Base-by-base conservation (phyloP, 2,329 filamentous ascomycete genomes). In the Hortaea sp. region DNA sequence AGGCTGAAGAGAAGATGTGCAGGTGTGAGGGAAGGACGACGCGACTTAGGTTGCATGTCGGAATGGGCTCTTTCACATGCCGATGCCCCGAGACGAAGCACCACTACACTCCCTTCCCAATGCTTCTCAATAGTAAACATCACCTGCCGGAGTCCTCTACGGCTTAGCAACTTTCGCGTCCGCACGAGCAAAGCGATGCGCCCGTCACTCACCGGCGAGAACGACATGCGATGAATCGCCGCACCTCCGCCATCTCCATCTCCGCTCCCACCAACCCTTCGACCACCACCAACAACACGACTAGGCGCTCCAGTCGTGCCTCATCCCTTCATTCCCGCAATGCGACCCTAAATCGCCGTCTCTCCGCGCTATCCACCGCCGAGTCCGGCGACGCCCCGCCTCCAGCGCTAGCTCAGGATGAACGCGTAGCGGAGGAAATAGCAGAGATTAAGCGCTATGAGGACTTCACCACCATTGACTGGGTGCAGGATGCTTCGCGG, bases 401-500 rank as follows among this genome's bases (percentile, higher is more conserved):
- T 12, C 69, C 69, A 49, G 69, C 72, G 42, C 68, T 72, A 7
- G 73, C 72, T 29, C 79, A 75, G 46, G 79, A 85, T 59, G 78
- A 82, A 50, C 79, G 83, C 52, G 87, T 94, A 55, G 85, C 88
- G 50, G 89, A 97, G 62, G 92, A 98, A 70, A 95, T 98, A 62
- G 89, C 85, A 28, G 85, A 95, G 72, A 97, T 98, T 64, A 95
- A 95, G 70, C 79, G 90, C 70, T 98, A 98, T 69, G 92, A 80
- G 77, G 92, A 98, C 69, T 98, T 98, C 64, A 95, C 89, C 5
- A 98, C 92, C 1, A 92, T 92, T 77, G 92, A 98, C 68, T 98
- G 92, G 92, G 90, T 98, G 0, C 90, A 98, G 66, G 92, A 98
- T 76, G 89, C 90, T 7, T 84, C 88, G 31, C 84, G 89, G 53